Percentiles rank a stretch among this genome's conserved stretches.
These are phyloP conservation scores for Botryotinia globosa DNA, from an alignment of 2,329 filamentous ascomycete species.

Conservation along the genomic window DNA sequence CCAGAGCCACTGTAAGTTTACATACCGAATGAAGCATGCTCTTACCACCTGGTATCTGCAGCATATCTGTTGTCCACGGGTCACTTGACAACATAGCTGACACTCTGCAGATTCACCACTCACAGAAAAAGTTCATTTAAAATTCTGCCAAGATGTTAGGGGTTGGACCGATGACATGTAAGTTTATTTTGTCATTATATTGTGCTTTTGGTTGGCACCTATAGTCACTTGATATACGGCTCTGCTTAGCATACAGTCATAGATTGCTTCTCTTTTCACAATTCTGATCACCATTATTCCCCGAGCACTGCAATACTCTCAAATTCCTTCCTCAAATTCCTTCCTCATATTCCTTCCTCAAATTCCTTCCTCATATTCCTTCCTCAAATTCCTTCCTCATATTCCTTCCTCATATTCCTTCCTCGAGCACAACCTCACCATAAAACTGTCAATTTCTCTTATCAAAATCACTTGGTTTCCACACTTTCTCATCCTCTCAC, in stretches of 20 bases:
- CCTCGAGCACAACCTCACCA: not conserved
- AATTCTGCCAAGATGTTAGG: conserved; percentile 11
- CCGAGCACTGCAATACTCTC: not conserved
- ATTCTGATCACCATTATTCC: not conserved
- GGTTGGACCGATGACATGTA: conserved; percentile 16
- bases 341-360: no score
- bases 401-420: no score
- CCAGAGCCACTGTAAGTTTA: not conserved
- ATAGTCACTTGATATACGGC: conserved; percentile 1
- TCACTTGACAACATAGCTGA: not conserved
- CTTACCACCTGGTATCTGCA: not conserved
- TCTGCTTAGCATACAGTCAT: conserved; percentile 5
- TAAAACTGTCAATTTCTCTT: not conserved
- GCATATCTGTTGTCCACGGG: no score
- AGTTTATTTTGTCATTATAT: not conserved
- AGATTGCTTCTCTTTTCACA: not conserved
- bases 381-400: no score
- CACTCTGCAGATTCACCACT: not conserved
- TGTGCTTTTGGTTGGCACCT: not conserved
- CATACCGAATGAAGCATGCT: not conserved
- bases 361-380: no score
- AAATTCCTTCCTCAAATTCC: no score
- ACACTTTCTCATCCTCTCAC: not conserved
- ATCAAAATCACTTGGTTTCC: not conserved
- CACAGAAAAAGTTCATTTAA: not conserved